phyloP scores from a whole-genome alignment of 495 filamentous ascomycete species.

The Parmelia sp. region DNA sequence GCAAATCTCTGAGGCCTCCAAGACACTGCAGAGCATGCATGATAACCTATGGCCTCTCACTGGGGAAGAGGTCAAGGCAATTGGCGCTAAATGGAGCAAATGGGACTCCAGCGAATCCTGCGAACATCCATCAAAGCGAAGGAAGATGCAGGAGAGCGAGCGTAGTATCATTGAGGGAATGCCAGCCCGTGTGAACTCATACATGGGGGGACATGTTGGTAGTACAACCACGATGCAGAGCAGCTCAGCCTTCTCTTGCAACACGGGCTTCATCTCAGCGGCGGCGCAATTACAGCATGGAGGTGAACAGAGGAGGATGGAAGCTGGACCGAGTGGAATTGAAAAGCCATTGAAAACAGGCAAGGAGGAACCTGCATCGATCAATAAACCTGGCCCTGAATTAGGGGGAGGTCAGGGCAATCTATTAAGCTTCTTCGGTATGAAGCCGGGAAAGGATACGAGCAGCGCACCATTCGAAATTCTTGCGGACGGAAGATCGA shows the following conservation, averaged over 20 bases:
- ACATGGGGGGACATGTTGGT: conserved; percentile 4
- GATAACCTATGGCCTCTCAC: conserved; percentile 61
- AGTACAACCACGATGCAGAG: conserved; percentile 30
- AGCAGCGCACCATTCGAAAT: neutral
- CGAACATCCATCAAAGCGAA: conserved; percentile 31
- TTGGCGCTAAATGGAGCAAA: conserved; percentile 35
- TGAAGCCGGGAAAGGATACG: neutral
- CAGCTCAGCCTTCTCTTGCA: conserved; percentile 24
- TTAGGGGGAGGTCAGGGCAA: neutral
- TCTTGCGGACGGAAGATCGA: conserved; percentile 17
- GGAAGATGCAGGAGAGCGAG: conserved; percentile 17
- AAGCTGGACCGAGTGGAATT: neutral
- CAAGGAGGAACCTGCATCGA: neutral
- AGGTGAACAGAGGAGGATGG: conserved; percentile 3
- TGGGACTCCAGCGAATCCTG: conserved; percentile 20
- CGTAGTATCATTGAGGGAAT: neutral
- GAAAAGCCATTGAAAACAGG: neutral
- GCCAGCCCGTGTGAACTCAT: neutral
- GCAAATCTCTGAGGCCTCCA: conserved; percentile 42
- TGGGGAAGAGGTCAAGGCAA: conserved; percentile 42
- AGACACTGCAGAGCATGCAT: conserved; percentile 41
- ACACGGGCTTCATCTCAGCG: conserved; percentile 25
- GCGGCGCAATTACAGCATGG: conserved; percentile 20
- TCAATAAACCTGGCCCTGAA: neutral
- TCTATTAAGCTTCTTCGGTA: conserved; percentile 1